phyloP scores from a whole-genome alignment of 768 basidiomycete genomes.

The Phanerodontia chrysosporium region DNA sequence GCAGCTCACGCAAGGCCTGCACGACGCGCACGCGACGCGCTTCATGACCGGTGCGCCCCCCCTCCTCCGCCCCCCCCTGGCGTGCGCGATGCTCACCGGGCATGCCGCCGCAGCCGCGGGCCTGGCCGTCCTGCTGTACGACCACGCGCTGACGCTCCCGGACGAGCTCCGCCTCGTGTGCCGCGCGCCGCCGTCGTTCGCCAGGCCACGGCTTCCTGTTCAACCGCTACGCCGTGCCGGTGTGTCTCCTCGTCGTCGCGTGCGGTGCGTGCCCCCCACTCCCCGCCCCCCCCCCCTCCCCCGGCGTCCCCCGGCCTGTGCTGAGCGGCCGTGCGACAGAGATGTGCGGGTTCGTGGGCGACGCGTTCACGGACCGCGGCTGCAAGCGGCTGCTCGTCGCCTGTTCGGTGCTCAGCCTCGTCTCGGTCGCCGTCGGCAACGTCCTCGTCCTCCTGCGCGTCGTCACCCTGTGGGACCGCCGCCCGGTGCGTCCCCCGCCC shows the following conservation, averaged over 20 bases:
- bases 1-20: slow-evolving; percentile 11
- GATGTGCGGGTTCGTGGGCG: slow-evolving; percentile 21
- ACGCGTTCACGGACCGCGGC: slow-evolving; percentile 16
- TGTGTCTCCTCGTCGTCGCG: slow-evolving; percentile 20
- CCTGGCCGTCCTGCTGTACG: slow-evolving; percentile 34
- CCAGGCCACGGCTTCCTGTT: slow-evolving; percentile 37
- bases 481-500: slow-evolving; percentile 25
- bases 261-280: slow-evolving; percentile 21
- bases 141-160: slow-evolving; percentile 36
- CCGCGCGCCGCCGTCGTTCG: slow-evolving; percentile 31
- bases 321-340: slow-evolving; percentile 7
- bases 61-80: too few species aligned
- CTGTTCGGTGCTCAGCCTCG: slow-evolving; percentile 20
- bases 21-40: slow-evolving; percentile 16
- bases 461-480: slow-evolving; percentile 33
- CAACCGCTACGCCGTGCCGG: slow-evolving; percentile 35
- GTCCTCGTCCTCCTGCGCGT: slow-evolving; percentile 32
- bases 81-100: too few species aligned
- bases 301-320: too few species aligned
- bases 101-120: slow-evolving; percentile 31
- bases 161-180: slow-evolving; percentile 41
- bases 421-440: slow-evolving; percentile 29
- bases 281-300: too few species aligned
- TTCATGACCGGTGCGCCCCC: slow-evolving; percentile 19
- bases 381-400: slow-evolving; percentile 27